Evolutionary conservation across 805 yeast genomes (phyloP).

Genomic region (Starmerella potacharoeniae): DNA sequence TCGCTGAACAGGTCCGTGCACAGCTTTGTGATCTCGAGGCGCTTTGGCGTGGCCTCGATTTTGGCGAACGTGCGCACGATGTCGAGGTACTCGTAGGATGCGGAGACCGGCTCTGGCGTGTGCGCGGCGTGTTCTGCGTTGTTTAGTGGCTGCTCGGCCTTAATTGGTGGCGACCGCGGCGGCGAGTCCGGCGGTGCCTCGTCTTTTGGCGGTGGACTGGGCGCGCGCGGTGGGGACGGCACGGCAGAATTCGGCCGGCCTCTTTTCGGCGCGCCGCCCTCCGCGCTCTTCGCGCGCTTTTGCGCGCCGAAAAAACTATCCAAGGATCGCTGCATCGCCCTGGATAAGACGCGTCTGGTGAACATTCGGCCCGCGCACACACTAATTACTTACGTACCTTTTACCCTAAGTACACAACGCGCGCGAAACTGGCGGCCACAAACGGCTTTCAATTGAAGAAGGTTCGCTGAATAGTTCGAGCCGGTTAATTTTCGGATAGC

Average conservation of each 20-base stretch:
- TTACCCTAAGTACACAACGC: too few relatives aligned
- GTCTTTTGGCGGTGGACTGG: not conserved
- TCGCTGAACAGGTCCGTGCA: slow-evolving; percentile 63
- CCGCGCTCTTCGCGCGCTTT: slow-evolving; percentile 10
- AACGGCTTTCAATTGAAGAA: too few relatives aligned
- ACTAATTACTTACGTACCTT: slow-evolving; percentile 1
- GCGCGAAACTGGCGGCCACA: too few relatives aligned
- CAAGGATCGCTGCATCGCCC: slow-evolving; percentile 21
- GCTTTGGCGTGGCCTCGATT: slow-evolving; percentile 68
- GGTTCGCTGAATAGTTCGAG: too few relatives aligned
- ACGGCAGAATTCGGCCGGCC: not conserved
- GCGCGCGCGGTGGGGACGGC: not conserved
- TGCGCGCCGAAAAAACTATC: slow-evolving; percentile 21
- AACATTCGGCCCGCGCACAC: not conserved
- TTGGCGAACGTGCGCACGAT: slow-evolving; percentile 59
- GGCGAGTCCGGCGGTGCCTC: not conserved
- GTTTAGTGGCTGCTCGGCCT: not conserved
- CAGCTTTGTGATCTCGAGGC: slow-evolving; percentile 67
- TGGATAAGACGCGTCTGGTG: slow-evolving; percentile 11
- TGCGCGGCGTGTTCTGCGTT: too few relatives aligned
- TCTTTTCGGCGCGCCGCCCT: not conserved
- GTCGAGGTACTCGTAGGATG: slow-evolving; percentile 30
- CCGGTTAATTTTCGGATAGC: too few relatives aligned
- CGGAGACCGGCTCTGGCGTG: not conserved
- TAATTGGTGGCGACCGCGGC: not conserved